A percentile compares a stretch with the other conserved stretches of the same genome.
These are phyloP conservation scores for Papiliotrema nemorosa DNA, from an alignment of 1,284 basidiomycete genomes.

Conservation along the genomic window DNA sequence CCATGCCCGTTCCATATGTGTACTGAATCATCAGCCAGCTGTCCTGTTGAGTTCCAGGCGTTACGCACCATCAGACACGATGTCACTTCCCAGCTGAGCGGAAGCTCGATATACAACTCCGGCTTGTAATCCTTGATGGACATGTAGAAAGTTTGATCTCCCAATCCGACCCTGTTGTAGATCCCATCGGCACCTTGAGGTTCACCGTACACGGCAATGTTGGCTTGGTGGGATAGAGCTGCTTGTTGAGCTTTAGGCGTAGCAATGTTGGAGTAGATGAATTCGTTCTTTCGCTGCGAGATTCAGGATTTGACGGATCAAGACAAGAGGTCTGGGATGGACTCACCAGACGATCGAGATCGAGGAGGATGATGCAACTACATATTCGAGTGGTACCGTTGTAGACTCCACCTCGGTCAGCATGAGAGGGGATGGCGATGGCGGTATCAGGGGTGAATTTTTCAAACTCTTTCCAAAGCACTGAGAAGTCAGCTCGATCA, in stretches of 20 bases:
- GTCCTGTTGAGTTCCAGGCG: neutral
- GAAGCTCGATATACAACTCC: neutral
- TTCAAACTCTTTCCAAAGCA: constrained; percentile 1
- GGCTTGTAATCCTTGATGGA: neutral
- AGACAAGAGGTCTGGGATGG: neutral
- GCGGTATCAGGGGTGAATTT: neutral
- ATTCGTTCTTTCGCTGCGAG: neutral
- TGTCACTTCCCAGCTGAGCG: constrained; percentile 3
- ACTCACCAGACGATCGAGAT: constrained; percentile 4
- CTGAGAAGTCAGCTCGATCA: no score
- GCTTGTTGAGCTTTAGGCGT: neutral
- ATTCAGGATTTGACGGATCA: neutral
- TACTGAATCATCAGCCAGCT: neutral
- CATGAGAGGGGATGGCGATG: neutral
- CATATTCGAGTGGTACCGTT: constrained; percentile 1
- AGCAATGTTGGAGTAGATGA: neutral
- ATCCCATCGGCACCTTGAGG: neutral
- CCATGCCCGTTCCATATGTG: neutral
- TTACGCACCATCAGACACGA: neutral
- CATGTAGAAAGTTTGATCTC: constrained; percentile 1
- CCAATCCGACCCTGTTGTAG: constrained; percentile 2
- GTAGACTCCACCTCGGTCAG: neutral
- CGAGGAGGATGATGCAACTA: neutral
- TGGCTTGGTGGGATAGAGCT: constrained; percentile 1
- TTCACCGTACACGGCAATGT: neutral